Base-by-base conservation (phyloP, 805 yeast species). In the Barnettozyma vustinii region DNA sequence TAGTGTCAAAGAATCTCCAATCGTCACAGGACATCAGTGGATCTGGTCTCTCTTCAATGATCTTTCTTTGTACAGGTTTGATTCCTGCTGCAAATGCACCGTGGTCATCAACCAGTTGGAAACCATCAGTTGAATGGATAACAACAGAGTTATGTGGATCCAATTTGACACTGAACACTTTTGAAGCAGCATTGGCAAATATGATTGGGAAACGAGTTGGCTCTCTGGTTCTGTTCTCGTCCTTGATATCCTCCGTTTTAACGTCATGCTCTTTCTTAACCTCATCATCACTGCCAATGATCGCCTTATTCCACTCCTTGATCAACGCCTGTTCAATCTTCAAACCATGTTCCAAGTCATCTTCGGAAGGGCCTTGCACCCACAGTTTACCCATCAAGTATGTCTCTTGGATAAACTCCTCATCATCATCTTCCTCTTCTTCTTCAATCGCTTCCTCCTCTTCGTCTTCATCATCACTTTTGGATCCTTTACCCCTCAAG, bases 341-440 rank as follows among this genome's bases (percentile, higher is more conserved):
- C 23, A 76, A 58, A 25, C 64, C 67, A 21, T 60, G 57, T 18
- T 64, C 59, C 5, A 72, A 54, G 37, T 76, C 77, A 18, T 77
- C 82, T 26, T 69, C 72, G 2, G 57, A 51, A 1, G 98, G 98
- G 0, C 99, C 99, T 64, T 90, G 97, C 3, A 94, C 76, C 94
- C 96, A 90, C 16, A 91, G 61, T 48, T 87, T 73, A 7, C 97
- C 96, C 84, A 87, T 84, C 25, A 84, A 72, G 59, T 84, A 89
- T 0, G 81, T 76, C 46, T 79, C 81, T 36, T 74, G 80, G 16
- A 60, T 55, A 19, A 71, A 69, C 23, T 73, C 81, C 18, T 73
- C 80, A 9, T 74, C 77, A 6, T 69, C 74, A 0, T 68, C 73
- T 1, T 71, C 71, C 1, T 71, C 75, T 2, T 68, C 70, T 12